phyloP scores from a whole-genome alignment of 2,329 filamentous ascomycete genomes.

The Aaosphaeria pasadenensis region DNA sequence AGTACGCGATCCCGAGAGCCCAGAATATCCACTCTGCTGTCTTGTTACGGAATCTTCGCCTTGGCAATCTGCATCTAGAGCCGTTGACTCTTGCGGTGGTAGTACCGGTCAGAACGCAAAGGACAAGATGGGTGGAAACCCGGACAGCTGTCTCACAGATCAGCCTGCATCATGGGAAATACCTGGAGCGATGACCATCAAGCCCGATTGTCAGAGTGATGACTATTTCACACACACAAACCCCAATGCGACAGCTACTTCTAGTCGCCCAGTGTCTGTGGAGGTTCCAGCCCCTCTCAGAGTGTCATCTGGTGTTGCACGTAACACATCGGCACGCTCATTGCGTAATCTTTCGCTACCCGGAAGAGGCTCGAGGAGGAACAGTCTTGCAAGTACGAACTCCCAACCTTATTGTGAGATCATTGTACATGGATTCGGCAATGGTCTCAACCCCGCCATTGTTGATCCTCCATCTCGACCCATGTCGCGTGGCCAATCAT shows the following conservation, averaged over 20 bases:
- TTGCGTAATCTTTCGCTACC: conserved; percentile 28
- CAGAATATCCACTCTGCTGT: conserved; percentile 59
- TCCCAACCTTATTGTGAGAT: conserved; percentile 35
- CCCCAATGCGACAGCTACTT: conserved; percentile 7
- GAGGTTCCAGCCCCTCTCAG: conserved; percentile 29
- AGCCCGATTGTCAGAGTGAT: conserved; percentile 47
- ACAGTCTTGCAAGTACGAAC: conserved; percentile 20
- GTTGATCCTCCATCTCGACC: conserved; percentile 3
- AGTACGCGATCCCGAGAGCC: conserved; percentile 55
- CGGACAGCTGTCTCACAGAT: too few species aligned
- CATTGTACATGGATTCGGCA: conserved; percentile 38
- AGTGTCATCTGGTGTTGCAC: conserved; percentile 18
- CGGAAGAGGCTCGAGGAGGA: conserved; percentile 22
- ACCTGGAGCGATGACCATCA: conserved; percentile 21
- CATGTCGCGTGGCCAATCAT: conserved; percentile 1
- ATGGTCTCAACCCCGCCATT: conserved; percentile 27
- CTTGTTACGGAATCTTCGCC: conserved; percentile 40
- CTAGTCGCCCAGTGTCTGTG: conserved; percentile 24
- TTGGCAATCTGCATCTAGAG: conserved; percentile 25
- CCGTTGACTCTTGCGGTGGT: too few species aligned
- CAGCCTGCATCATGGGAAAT: too few species aligned
- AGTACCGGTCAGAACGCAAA: too few species aligned
- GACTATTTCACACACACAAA: conserved; percentile 34
- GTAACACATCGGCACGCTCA: conserved; percentile 35
- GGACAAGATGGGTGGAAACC: too few species aligned